Evolutionary conservation across 148 eudicot species (phyloP).

Genomic region (Camellia sinensis): DNA sequence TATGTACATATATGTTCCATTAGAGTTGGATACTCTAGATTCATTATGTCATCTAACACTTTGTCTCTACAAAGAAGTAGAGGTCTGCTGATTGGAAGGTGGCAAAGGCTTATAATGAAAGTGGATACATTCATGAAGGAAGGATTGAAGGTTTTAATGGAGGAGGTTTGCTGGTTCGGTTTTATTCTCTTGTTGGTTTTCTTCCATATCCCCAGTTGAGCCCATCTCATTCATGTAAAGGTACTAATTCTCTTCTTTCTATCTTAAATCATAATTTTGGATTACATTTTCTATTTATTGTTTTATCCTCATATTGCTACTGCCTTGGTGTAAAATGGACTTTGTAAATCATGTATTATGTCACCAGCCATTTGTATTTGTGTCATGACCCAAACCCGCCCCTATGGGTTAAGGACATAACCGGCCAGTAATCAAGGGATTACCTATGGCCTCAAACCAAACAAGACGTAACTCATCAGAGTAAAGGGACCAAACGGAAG

Average conservation of each 20-base stretch:
- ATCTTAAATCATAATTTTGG: not conserved
- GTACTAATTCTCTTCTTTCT: constrained; percentile 31
- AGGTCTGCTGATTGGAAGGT: constrained; percentile 89
- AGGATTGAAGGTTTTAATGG: constrained; percentile 76
- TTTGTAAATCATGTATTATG: not conserved
- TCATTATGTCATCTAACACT: constrained; percentile 39
- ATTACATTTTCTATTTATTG: not conserved
- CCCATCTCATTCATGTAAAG: constrained; percentile 75
- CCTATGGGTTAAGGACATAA: too few species aligned
- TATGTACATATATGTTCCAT: not conserved
- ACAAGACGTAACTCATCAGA: too few species aligned
- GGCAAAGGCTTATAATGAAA: constrained; percentile 60
- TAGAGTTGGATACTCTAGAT: constrained; percentile 11
- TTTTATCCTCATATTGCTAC: not conserved
- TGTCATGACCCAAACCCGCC: too few species aligned
- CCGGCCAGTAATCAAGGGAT: too few species aligned
- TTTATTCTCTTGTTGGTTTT: constrained; percentile 90
- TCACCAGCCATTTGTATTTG: not conserved
- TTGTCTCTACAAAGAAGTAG: constrained; percentile 73
- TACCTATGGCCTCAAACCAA: too few species aligned
- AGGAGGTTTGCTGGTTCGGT: constrained; percentile 84
- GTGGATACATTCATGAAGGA: constrained; percentile 64
- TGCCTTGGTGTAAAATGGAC: not conserved
- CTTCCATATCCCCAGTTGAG: constrained; percentile 84
- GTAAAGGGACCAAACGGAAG: too few species aligned